Evolutionary conservation across 106 monocot genomes (phyloP), one percentile per base, ranked within the genome.

Genomic region (Phalaenopsis aphrodite): DNA sequence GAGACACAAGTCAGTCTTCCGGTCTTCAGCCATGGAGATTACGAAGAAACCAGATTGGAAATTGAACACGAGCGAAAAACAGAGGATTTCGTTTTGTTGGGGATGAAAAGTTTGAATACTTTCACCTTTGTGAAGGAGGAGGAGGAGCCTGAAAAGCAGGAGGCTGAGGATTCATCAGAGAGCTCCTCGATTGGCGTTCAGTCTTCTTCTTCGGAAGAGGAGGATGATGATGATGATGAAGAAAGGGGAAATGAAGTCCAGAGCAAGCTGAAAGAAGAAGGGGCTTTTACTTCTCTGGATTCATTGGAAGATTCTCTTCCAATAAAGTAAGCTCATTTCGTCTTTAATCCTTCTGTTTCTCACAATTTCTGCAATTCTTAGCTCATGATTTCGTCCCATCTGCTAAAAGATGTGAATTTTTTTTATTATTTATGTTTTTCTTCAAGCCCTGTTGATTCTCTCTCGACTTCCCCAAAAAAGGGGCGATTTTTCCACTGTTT

Each of bases 231-330:
- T 30, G 30, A 30, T 30, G 30, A 85, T 8, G 69, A 37, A 0
- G 64, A 65, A 65, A 65, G 64, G 39, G 69, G 69, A 15, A 39
- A 69, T 37, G 90, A 83, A 76, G 85, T 85, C 47, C 82, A 72
- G 52, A 81, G 74, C 80, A 86, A 75, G 66, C 48, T 77, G 42
- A 39, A 21, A 4, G 73, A 67, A 18, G 77, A 80, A 11, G 83
- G 79, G 36, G 69, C 78, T 17, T 93, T 48, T 79, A 56, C 10
- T 91, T 84, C 58, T 56, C 37, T 93, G 81, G 82, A 80, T 41
- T 83, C 85, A 17, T 76, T 93, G 12, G 90, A 93, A 19, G 90
- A 90, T 8, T 81, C 88, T 11, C 85, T 93, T 37, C 93, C 93
- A 30, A 75, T 85, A 86, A 93, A 93, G 93, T 93, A 55, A 79